Conservation (phyloP, 192 early-diverging fungal species). For the Backusella sp. region DNA sequence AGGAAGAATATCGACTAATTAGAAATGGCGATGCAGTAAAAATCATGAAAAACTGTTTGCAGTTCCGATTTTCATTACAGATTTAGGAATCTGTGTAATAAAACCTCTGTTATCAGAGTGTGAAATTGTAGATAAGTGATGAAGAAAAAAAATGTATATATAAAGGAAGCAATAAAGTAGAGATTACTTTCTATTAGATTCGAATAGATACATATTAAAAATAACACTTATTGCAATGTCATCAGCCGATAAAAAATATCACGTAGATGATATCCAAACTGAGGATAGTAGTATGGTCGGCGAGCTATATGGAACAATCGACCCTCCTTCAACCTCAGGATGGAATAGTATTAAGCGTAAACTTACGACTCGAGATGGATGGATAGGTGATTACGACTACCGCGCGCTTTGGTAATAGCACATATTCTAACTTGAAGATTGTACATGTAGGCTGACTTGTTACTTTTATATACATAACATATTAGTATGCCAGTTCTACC, state of each 20-base stretch:
- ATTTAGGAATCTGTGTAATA: neutral
- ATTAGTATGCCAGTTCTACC: constrained; percentile 36
- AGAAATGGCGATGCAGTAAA: neutral
- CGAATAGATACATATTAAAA: neutral
- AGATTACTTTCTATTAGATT: neutral
- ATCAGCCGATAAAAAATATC: neutral
- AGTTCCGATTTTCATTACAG: neutral
- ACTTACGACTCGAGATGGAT: constrained; percentile 36
- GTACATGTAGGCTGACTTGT: neutral
- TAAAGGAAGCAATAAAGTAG: neutral
- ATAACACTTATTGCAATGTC: neutral
- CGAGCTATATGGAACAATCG: neutral
- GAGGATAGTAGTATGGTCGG: neutral
- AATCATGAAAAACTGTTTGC: neutral
- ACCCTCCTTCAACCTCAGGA: neutral
- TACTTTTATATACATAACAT: neutral
- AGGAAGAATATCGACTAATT: constrained; percentile 2
- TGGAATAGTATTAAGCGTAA: neutral
- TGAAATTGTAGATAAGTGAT: neutral
- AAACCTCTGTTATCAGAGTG: neutral
- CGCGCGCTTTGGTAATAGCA: constrained; percentile 30
- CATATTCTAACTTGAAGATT: neutral
- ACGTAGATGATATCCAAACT: neutral
- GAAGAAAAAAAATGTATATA: neutral
- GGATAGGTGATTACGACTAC: constrained; percentile 44